Conservation (phyloP, 345 rosid species). For the Arabis alpina region DNA sequence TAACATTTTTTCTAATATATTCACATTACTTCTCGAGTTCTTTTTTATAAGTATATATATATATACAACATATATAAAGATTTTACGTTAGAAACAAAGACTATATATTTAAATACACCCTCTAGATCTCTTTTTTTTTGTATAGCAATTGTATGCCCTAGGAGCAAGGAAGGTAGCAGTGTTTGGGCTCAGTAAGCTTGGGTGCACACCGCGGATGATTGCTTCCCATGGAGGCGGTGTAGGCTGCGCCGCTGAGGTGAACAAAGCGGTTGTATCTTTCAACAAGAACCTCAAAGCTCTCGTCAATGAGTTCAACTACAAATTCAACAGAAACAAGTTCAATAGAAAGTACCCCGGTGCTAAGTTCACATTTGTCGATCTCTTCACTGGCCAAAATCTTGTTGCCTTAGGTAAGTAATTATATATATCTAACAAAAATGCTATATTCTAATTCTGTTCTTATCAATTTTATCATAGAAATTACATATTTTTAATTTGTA, state of each 20-base stretch:
- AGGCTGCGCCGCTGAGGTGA: slow-evolving; percentile 37
- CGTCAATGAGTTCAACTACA: no score
- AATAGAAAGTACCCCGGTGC: slow-evolving; percentile 38
- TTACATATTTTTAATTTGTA: slow-evolving; percentile 7
- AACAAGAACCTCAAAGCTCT: slow-evolving; percentile 40
- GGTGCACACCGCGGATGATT: slow-evolving; percentile 46
- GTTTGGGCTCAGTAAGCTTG: slow-evolving; percentile 46
- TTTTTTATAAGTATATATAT: no score
- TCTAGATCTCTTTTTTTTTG: not conserved
- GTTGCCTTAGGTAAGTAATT: slow-evolving; percentile 33
- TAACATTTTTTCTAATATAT: no score
- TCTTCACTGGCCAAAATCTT: slow-evolving; percentile 15
- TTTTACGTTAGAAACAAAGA: no score
- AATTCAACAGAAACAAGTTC: no score
- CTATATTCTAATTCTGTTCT: not conserved
- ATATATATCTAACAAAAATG: not conserved
- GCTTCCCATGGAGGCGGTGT: slow-evolving; percentile 35
- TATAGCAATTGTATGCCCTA: slow-evolving; percentile 31
- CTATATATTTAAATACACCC: not conserved
- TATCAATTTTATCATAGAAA: not conserved
- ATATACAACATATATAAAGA: no score
- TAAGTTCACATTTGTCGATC: slow-evolving; percentile 44
- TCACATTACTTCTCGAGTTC: no score
- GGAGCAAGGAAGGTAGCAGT: slow-evolving; percentile 50
- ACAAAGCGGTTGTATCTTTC: slow-evolving; percentile 43